Percentiles rank a stretch among this genome's conserved stretches.
Conservation (phyloP, 257 asterid species). For the Oldenlandia corymbosa region DNA sequence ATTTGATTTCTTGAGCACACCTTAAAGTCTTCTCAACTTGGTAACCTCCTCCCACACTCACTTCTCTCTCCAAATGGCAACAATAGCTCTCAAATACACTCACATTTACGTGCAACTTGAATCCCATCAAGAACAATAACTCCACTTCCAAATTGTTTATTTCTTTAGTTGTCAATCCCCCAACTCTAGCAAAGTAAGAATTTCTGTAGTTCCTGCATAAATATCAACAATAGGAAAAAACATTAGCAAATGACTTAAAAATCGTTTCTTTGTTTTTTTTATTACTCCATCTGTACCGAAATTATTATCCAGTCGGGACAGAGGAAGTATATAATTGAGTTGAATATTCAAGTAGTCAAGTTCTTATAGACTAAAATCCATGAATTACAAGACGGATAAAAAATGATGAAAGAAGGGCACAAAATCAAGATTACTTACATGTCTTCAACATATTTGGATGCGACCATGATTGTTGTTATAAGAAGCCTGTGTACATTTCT, state of each 20-base stretch:
- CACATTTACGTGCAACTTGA: conserved; percentile 86
- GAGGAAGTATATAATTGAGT: no score
- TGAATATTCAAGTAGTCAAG: no score
- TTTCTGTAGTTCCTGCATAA: conserved; percentile 80
- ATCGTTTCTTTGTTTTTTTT: no score
- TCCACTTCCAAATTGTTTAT: conserved; percentile 68
- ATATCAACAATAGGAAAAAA: background rate
- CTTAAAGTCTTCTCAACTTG: conserved; percentile 84
- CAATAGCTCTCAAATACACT: conserved; percentile 89
- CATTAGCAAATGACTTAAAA: background rate
- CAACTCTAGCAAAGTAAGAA: conserved; percentile 86
- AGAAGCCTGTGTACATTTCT: conserved; percentile 77
- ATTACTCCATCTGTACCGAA: no score
- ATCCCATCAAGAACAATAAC: conserved; percentile 68
- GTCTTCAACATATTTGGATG: conserved; percentile 93
- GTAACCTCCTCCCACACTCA: conserved; percentile 87
- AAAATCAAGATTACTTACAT: conserved; percentile 43
- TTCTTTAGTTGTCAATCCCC: conserved; percentile 62
- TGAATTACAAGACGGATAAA: background rate
- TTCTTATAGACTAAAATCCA: no score
- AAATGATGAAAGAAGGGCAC: background rate
- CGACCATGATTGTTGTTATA: conserved; percentile 80
- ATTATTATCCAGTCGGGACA: no score
- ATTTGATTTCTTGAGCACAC: conserved; percentile 85
- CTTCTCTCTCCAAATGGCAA: conserved; percentile 93